Base-by-base conservation (phyloP, 2,329 filamentous ascomycete genomes). In the Cladobotryum mycophilum region DNA sequence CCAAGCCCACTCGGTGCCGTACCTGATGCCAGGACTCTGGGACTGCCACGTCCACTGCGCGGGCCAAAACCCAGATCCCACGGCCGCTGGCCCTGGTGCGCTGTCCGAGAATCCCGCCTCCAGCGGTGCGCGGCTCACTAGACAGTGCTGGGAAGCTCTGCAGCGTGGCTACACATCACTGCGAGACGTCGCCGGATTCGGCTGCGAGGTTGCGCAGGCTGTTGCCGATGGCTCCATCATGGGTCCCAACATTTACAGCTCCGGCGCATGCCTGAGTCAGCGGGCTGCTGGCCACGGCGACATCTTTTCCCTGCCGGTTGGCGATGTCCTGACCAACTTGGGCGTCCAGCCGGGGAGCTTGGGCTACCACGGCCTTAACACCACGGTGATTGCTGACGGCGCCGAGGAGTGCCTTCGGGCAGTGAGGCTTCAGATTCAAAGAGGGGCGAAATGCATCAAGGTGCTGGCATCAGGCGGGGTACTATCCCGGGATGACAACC, bases 11-110 rank as follows among this genome's bases (percentile, higher is more conserved):
- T 42, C 46, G 17, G 70, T 76, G 18, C 68, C 70, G 0, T 68
- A 73, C 13, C 58, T 76, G 4, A 71, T 79, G 63, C 75, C 76
- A 0, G 76, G 76, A 1, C 68, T 80, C 15, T 79, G 76, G 75
- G 76, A 79, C 51, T 72, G 67, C 54, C 76, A 79, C 57, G 66
- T 69, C 1, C 76, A 79, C 57, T 74, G 72, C 52, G 56, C 65
- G 3, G 75, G 71, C n/a, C 53, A 60, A 4, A 60, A 60, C 17
- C 58, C 57, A 30, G 51, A 61, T 8, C 13, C 36, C 8, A 36
- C 22, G 7, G 25, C 61, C 42, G 43, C 60, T 48, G 46, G 60
- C 41, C 54, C 63, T 25, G 55, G 60, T 20, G 52, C 58, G 47
- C 41, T 67, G 41, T 45, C 54, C 17, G 55, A 61, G 36, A 63